phyloP scores from a whole-genome alignment of 805 yeast species.

The Suhomyces faveliae region DNA sequence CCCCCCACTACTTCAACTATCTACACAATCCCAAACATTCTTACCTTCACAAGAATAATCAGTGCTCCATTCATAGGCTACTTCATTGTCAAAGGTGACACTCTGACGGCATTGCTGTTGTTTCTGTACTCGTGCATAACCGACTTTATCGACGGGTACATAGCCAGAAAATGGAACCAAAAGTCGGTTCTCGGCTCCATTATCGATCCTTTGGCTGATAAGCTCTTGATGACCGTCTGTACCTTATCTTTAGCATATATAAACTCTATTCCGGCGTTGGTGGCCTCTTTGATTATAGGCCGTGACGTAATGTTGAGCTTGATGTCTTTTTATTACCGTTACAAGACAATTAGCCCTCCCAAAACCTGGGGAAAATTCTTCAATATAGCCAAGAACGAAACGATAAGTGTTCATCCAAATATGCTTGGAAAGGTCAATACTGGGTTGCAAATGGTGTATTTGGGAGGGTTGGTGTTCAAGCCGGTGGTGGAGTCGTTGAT shows the following conservation, averaged over 20 bases:
- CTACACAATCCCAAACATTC: slow-evolving; percentile 74
- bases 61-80: slow-evolving; percentile 86
- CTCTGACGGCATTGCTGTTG: slow-evolving; percentile 63
- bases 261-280: slow-evolving; percentile 62
- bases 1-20: neutral
- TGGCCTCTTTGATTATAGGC: slow-evolving; percentile 73
- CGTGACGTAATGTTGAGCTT: slow-evolving; percentile 74
- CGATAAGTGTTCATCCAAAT: slow-evolving; percentile 88
- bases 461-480: slow-evolving; percentile 49
- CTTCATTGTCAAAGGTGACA: slow-evolving; percentile 62
- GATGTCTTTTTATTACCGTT: slow-evolving; percentile 72
- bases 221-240: slow-evolving; percentile 80
- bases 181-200: slow-evolving; percentile 84
- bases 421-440: slow-evolving; percentile 85
- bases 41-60: slow-evolving; percentile 77
- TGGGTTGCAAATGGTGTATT: slow-evolving; percentile 85
- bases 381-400: slow-evolving; percentile 69
- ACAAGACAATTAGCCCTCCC: slow-evolving; percentile 70
- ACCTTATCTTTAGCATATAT: slow-evolving; percentile 73
- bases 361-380: slow-evolving; percentile 68
- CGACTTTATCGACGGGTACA: slow-evolving; percentile 86
- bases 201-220: slow-evolving; percentile 94
- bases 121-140: slow-evolving; percentile 87
- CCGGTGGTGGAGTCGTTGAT: slow-evolving; percentile 30
- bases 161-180: slow-evolving; percentile 79